Evolutionary conservation across 2,329 filamentous ascomycete species (phyloP).

Genomic region (Balansia obtecta): DNA sequence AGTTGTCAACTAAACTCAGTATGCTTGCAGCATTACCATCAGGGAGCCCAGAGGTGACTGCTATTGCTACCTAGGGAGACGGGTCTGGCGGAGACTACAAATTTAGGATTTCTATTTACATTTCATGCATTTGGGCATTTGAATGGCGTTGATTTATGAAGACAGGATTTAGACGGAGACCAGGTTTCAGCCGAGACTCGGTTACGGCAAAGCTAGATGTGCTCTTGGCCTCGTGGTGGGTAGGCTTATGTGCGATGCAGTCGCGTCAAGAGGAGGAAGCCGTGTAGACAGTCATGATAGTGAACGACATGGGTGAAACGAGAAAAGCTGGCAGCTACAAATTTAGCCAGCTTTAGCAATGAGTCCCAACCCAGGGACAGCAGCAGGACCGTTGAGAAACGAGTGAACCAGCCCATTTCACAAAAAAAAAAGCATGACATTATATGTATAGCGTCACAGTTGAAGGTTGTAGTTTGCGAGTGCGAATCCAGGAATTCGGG

Average conservation of each 20-base stretch:
- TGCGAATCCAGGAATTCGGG: no score
- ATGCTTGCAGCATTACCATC: background rate
- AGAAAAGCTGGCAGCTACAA: background rate
- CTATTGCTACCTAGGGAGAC: background rate
- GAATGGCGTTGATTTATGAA: slow-evolving; percentile 4
- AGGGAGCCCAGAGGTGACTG: background rate
- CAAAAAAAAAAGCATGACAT: no score
- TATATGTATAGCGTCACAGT: background rate
- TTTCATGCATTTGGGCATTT: slow-evolving; percentile 5
- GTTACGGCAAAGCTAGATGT: background rate
- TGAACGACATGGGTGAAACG: background rate
- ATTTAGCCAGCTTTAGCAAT: background rate
- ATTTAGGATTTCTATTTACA: background rate
- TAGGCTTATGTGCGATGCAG: background rate
- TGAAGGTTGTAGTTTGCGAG: no score
- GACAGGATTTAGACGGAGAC: background rate
- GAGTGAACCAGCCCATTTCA: background rate
- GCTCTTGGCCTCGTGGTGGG: background rate
- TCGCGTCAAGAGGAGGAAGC: background rate
- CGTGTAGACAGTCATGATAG: background rate
- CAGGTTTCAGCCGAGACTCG: background rate
- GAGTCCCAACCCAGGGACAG: background rate
- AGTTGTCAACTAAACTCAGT: background rate
- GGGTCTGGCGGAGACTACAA: background rate
- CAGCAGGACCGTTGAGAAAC: background rate